These are phyloP conservation scores for Debaryomyces maramus DNA, from an alignment of 805 yeast species.

Conservation along the genomic window DNA sequence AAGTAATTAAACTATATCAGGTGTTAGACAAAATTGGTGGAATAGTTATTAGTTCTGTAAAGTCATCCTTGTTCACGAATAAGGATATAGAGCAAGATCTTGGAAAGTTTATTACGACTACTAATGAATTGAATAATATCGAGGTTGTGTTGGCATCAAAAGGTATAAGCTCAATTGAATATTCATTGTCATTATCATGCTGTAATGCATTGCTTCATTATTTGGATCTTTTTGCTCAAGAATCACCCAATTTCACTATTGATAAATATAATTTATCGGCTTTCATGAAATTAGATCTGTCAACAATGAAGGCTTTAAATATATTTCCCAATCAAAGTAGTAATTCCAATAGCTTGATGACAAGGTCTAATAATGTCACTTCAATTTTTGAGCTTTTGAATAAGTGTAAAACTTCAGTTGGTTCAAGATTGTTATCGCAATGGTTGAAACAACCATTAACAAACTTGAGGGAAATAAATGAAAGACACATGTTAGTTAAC, in stretches of 20 bases:
- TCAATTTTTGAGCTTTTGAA: slow-evolving; percentile 83
- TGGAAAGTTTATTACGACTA: slow-evolving; percentile 55
- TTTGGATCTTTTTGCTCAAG: slow-evolving; percentile 60
- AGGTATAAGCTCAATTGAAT: slow-evolving; percentile 47
- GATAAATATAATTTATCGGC: slow-evolving; percentile 70
- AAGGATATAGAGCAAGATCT: slow-evolving; percentile 80
- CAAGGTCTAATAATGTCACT: slow-evolving; percentile 28
- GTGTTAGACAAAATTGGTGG: slow-evolving; percentile 75
- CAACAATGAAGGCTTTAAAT: slow-evolving; percentile 86
- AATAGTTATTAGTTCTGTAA: slow-evolving; percentile 63
- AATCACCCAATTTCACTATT: slow-evolving; percentile 55
- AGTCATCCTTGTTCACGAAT: slow-evolving; percentile 55
- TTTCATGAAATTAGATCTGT: slow-evolving; percentile 86
- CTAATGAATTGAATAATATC: slow-evolving; percentile 25
- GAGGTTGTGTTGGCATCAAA: slow-evolving; percentile 54
- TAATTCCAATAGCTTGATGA: slow-evolving; percentile 16
- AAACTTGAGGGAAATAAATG: slow-evolving; percentile 53
- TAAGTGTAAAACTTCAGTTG: slow-evolving; percentile 87
- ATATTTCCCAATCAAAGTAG: slow-evolving; percentile 59
- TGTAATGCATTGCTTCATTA: slow-evolving; percentile 70
- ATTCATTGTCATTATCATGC: slow-evolving; percentile 55
- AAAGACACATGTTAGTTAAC: slow-evolving; percentile 76
- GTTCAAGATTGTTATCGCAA: slow-evolving; percentile 80
- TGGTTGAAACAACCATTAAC: slow-evolving; percentile 97
- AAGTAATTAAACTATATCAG: slow-evolving; percentile 62